Base-by-base conservation (phyloP, 2,329 filamentous ascomycete species). In the Alternaria incomplexa region DNA sequence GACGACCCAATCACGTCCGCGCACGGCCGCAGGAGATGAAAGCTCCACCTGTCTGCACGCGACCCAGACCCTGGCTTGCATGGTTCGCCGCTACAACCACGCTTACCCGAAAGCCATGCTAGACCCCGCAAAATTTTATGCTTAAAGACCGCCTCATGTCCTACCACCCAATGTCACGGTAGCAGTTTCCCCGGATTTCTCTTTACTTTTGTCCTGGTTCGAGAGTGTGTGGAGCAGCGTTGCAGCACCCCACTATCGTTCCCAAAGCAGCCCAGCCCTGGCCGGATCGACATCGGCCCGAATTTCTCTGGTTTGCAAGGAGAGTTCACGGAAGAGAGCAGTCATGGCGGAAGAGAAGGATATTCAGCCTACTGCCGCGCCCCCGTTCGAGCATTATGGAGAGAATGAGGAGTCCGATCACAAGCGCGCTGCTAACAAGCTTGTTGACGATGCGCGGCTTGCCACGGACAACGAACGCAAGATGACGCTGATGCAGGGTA, bases 401-500 rank as follows among this genome's bases (percentile, higher is more conserved):
- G 66, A 72, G 5, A 56, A 66, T 20, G 64, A 66, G n/a, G 53
- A 40, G 36, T 40, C 43, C 28, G 53, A 66, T 45, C 76, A 77
- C 61, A 73, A 76, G 43, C 65, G 68, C 23, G 71, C 76, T 28
- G 73, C 74, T 13, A 67, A 76, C 54, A 71, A 71, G 26, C 66
- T 81, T 52, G 77, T 81, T 65, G 70, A 77, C 61, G 80, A 83
- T 67, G 83, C 83, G 40, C 80, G 80, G 57, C 74, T 75, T 20
- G 83, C 83, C 13, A 82, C 82, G 5, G 82, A 84, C 47, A 83
- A 83, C 61, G 83, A 85, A 67, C 82, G 83, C 62, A 81, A 76
- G 53, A 85, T 85, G 83, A 83, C 81, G 12, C 83, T 97, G 61
- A 75, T 87, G 77, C 88, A 97, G 82, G 93, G 92, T 65, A 85